Conservation (phyloP, 2,329 filamentous ascomycete species). For the Ophiostoma quercus region DNA sequence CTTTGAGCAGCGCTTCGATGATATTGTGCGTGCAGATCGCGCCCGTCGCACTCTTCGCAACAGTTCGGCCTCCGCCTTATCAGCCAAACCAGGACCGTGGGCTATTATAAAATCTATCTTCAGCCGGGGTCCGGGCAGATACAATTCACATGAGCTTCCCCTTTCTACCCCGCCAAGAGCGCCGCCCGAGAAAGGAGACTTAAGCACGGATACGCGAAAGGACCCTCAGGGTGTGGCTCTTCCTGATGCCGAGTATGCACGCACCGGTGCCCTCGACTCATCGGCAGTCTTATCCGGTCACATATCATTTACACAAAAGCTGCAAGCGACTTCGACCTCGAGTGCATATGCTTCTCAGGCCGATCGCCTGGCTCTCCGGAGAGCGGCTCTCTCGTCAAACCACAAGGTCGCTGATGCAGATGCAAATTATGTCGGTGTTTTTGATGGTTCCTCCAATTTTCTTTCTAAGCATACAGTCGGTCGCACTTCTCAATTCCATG, state of each 20-base stretch:
- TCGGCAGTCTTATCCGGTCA: neutral
- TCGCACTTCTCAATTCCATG: constrained; percentile 52
- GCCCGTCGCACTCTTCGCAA: constrained; percentile 29
- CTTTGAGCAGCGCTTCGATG: constrained; percentile 56
- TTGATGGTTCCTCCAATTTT: constrained; percentile 29
- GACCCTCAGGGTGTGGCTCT: neutral
- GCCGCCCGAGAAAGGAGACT: neutral
- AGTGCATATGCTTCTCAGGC: neutral
- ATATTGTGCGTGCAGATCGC: constrained; percentile 44
- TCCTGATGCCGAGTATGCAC: neutral
- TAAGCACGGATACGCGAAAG: neutral
- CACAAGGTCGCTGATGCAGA: neutral
- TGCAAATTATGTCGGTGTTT: neutral
- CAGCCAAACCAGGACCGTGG: neutral
- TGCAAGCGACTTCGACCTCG: neutral
- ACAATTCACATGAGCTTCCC: neutral
- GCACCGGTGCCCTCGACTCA: neutral
- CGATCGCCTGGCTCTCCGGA: neutral
- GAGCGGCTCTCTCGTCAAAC: neutral
- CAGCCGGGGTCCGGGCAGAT: neutral
- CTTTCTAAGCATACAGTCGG: constrained; percentile 39
- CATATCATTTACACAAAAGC: neutral
- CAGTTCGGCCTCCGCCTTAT: neutral
- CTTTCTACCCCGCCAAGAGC: neutral
- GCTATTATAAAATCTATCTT: neutral